A percentile compares a stretch with the other conserved stretches of the same genome.
Evolutionary conservation across 257 asterid species (phyloP).

Genomic region (Cinchona pubescens): DNA sequence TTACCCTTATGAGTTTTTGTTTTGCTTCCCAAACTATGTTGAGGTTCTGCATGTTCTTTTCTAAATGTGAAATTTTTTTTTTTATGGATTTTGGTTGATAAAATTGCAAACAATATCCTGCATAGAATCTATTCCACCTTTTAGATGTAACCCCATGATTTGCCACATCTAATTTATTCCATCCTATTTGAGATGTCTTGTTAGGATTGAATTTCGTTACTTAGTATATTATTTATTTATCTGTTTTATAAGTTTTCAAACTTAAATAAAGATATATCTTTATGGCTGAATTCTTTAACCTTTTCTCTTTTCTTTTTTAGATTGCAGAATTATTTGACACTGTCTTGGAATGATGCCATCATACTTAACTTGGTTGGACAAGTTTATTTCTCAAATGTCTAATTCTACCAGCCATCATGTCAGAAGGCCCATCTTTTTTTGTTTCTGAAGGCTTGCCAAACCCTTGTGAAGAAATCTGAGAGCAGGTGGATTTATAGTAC

Average conservation of each 20-base stretch:
- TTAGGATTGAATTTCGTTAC: not conserved
- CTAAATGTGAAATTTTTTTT: not conserved
- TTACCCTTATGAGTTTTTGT: not conserved
- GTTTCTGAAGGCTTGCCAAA: constrained; percentile 50
- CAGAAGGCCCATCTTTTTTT: constrained; percentile 56
- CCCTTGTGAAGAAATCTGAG: constrained; percentile 42
- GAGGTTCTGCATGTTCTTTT: not conserved
- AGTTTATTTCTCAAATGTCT: not conserved
- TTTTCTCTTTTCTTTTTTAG: too few relatives aligned
- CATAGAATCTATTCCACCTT: not conserved
- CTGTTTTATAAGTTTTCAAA: not conserved
- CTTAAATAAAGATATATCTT: not conserved
- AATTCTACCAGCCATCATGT: constrained; percentile 30
- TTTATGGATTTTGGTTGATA: too few relatives aligned
- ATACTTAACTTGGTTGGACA: not conserved
- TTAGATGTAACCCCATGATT: not conserved
- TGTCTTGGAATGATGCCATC: not conserved
- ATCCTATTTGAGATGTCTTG: not conserved
- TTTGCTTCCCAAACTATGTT: not conserved
- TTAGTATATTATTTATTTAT: not conserved
- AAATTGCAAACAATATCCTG: not conserved
- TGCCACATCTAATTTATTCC: not conserved
- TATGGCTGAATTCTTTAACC: not conserved
- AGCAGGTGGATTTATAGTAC: constrained; percentile 43
- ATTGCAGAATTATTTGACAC: not conserved